phyloP scores from a whole-genome alignment of 73 alveolate species.

The Halteria grandinella region DNA sequence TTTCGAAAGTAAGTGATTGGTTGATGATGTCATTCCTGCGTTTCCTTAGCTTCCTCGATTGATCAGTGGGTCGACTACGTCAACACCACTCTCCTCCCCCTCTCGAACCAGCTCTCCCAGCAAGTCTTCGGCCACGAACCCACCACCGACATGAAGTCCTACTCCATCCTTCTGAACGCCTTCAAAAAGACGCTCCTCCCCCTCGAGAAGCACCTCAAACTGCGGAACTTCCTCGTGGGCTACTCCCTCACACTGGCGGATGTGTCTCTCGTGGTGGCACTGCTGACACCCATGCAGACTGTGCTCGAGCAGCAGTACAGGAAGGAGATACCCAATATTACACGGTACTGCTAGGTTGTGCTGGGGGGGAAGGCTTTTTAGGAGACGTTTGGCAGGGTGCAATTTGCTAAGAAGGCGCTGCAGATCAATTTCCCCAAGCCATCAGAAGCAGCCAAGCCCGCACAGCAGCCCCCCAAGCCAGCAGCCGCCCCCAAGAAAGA shows the following conservation, averaged over 20 bases:
- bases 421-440: conserved; percentile 18
- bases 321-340: conserved; percentile 73
- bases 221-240: conserved; percentile 82
- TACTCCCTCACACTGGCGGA: conserved; percentile 94
- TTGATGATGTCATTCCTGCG: not conserved
- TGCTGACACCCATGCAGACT: conserved; percentile 74
- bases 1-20: conserved; percentile 8
- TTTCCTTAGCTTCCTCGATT: conserved; percentile 53
- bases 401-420: conserved; percentile 69
- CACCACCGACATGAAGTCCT: conserved; percentile 66
- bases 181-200: conserved; percentile 66
- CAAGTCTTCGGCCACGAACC: conserved; percentile 85
- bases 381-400: conserved; percentile 78
- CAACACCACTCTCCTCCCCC: conserved; percentile 66
- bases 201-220: conserved; percentile 74
- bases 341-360: conserved; percentile 75
- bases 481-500: not conserved
- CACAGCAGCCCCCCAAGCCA: not conserved
- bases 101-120: conserved; percentile 57
- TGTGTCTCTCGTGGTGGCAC: conserved; percentile 73
- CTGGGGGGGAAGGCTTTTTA: conserved; percentile 52
- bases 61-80: conserved; percentile 80
- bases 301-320: conserved; percentile 79
- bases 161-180: conserved; percentile 55
- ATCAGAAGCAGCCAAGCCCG: not conserved